Conservation (phyloP, 1,284 basidiomycete species). For the Singerocomus inundabilis region DNA sequence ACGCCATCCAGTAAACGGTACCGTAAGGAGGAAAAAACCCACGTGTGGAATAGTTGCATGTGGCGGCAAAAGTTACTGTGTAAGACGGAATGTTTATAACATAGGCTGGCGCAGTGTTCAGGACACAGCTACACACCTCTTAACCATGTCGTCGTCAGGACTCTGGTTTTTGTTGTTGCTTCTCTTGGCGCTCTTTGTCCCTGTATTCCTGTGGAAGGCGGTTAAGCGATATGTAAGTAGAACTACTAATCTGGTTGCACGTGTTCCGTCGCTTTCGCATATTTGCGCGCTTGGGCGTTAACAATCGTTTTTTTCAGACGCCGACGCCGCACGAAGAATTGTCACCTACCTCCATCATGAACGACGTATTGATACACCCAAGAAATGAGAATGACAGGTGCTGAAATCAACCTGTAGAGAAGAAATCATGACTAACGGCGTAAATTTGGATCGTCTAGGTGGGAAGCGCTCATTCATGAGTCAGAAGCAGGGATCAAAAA, state of each 20-base stretch:
- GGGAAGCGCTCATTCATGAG: constrained; percentile 26
- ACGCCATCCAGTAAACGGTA: not conserved
- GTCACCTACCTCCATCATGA: constrained; percentile 34
- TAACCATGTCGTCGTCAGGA: constrained; percentile 10
- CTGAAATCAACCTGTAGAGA: not conserved
- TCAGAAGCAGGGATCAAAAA: constrained; percentile 30
- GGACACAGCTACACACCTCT: constrained; percentile 1
- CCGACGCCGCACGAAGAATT: constrained; percentile 1
- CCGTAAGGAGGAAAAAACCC: not conserved
- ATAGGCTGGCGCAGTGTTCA: not conserved
- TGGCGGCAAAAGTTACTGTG: constrained; percentile 2
- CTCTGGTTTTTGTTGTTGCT: constrained; percentile 23
- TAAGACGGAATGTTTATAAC: constrained; percentile 15
- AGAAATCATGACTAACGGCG: constrained; percentile 5
- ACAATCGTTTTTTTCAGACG: constrained; percentile 6
- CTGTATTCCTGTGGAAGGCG: not conserved
- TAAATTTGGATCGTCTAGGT: constrained; percentile 29
- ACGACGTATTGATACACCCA: constrained; percentile 40
- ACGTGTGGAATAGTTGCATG: not conserved
- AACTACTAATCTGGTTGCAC: constrained; percentile 12
- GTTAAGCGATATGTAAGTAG: constrained; percentile 1
- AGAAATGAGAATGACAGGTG: constrained; percentile 32
- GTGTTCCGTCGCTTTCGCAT: constrained; percentile 10
- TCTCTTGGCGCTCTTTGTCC: constrained; percentile 4
- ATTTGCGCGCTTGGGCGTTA: constrained; percentile 11